Conservation (phyloP, 2,329 filamentous ascomycete species). For the Sporothrix inflata region DNA sequence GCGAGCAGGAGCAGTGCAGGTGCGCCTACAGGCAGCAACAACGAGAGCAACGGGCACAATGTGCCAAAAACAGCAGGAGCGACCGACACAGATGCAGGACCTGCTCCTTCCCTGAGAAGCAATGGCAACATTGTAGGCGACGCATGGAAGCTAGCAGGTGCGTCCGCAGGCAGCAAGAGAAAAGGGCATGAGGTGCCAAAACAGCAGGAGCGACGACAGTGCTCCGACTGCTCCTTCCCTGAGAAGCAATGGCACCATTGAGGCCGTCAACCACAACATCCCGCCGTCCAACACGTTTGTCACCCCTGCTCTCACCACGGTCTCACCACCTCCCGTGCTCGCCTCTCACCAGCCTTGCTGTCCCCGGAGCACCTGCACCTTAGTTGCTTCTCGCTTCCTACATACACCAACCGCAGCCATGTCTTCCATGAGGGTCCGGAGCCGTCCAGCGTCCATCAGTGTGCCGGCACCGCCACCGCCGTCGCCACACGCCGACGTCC, state of each 20-base stretch:
- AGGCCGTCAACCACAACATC: background rate
- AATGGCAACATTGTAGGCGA: too few relatives aligned
- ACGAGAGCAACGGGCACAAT: background rate
- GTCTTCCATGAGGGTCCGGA: background rate
- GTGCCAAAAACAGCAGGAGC: conserved; percentile 10
- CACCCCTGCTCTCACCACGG: too few relatives aligned
- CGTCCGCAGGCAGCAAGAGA: background rate
- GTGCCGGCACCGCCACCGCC: conserved; percentile 31
- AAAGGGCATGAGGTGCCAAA: background rate
- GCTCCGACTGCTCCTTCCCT: background rate
- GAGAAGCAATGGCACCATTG: too few relatives aligned
- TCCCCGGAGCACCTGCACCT: too few relatives aligned
- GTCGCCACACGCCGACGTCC: conserved; percentile 2
- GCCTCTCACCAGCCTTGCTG: too few relatives aligned
- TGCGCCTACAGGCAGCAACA: background rate
- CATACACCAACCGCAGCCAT: too few relatives aligned
- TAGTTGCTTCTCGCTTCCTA: too few relatives aligned
- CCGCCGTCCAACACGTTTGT: too few relatives aligned
- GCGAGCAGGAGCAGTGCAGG: conserved; percentile 2
- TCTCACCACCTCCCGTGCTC: too few relatives aligned
- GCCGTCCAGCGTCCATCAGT: conserved; percentile 23
- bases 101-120: background rate
- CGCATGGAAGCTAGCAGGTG: too few relatives aligned
- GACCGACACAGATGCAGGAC: background rate
- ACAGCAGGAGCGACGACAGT: conserved; percentile 7